These are phyloP conservation scores for Thalassiosira oceanica DNA, from an alignment of 352 stramenopile genomes.

Conservation along the genomic window DNA sequence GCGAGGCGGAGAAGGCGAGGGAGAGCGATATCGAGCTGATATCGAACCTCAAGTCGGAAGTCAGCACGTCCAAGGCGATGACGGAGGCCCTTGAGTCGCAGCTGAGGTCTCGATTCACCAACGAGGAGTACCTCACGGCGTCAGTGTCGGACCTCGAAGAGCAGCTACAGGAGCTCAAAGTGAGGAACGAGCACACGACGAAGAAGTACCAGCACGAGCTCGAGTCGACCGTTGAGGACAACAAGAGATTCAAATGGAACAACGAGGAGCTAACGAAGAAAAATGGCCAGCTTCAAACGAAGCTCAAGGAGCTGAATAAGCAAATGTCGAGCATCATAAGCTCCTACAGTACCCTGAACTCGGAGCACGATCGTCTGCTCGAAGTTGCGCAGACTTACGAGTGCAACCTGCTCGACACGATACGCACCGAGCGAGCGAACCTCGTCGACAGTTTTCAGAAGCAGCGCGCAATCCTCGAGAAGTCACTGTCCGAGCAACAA, in stretches of 20 bases:
- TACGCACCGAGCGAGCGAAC: slow-evolving; percentile 39
- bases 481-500: slow-evolving; percentile 47
- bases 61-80: slow-evolving; percentile 55
- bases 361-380: slow-evolving; percentile 54
- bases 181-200: slow-evolving; percentile 28
- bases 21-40: slow-evolving; percentile 42
- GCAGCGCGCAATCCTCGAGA: slow-evolving; percentile 43
- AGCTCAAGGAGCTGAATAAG: slow-evolving; percentile 52
- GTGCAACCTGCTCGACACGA: slow-evolving; percentile 36
- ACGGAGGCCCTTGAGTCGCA: slow-evolving; percentile 56
- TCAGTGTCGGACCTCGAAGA: slow-evolving; percentile 53
- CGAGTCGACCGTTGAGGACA: slow-evolving; percentile 42
- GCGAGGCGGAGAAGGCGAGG: slow-evolving; percentile 25
- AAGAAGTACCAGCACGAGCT: slow-evolving; percentile 51
- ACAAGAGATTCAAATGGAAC: slow-evolving; percentile 37
- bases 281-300: slow-evolving; percentile 29
- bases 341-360: slow-evolving; percentile 47
- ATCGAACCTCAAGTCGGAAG: slow-evolving; percentile 47
- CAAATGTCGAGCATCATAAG: slow-evolving; percentile 56
- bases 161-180: slow-evolving; percentile 44
- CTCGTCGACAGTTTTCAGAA: slow-evolving; percentile 43
- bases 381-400: slow-evolving; percentile 42
- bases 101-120: slow-evolving; percentile 55
- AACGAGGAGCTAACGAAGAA: slow-evolving; percentile 53
- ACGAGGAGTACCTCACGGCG: slow-evolving; percentile 55